Evolutionary conservation across 257 asterid genomes (phyloP).

Genomic region (Paulownia fortunei): DNA sequence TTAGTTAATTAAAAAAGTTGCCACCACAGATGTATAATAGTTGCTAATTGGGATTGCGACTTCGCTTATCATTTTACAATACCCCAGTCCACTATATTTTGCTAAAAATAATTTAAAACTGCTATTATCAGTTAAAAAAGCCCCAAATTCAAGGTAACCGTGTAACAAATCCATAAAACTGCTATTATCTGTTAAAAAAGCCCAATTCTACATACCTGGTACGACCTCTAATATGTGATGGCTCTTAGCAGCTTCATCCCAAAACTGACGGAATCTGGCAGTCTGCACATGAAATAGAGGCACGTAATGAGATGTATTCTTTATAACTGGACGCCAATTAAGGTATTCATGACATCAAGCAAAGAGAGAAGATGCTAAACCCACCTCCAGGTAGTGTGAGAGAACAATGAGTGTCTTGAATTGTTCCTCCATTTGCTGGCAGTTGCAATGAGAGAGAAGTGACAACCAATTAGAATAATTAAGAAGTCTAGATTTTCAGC

Average conservation of each 20-base stretch:
- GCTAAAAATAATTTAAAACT: too few relatives aligned
- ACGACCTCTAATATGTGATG: conserved; percentile 55
- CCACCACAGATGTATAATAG: too few relatives aligned
- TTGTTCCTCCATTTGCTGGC: conserved; percentile 94
- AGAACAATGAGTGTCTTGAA: conserved; percentile 90
- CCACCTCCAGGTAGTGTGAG: conserved; percentile 94
- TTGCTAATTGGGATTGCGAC: too few relatives aligned
- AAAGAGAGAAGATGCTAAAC: neutral
- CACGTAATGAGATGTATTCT: neutral
- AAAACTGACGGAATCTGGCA: conserved; percentile 88
- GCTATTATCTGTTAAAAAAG: too few relatives aligned
- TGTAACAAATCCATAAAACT: too few relatives aligned
- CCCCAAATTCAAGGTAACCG: too few relatives aligned
- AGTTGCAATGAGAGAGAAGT: neutral
- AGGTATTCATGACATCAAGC: neutral
- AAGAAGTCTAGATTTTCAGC: neutral
- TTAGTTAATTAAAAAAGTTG: too few relatives aligned
- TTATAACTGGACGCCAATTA: neutral
- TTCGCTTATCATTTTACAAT: too few relatives aligned
- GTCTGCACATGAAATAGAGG: conserved; percentile 56
- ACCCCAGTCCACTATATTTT: too few relatives aligned
- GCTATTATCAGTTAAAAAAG: too few relatives aligned
- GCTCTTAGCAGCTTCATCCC: conserved; percentile 94
- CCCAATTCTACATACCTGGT: conserved; percentile 44
- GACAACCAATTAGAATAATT: conserved; percentile 23